phyloP scores from a whole-genome alignment of 441 rosid species.

The Capsella rubella region DNA sequence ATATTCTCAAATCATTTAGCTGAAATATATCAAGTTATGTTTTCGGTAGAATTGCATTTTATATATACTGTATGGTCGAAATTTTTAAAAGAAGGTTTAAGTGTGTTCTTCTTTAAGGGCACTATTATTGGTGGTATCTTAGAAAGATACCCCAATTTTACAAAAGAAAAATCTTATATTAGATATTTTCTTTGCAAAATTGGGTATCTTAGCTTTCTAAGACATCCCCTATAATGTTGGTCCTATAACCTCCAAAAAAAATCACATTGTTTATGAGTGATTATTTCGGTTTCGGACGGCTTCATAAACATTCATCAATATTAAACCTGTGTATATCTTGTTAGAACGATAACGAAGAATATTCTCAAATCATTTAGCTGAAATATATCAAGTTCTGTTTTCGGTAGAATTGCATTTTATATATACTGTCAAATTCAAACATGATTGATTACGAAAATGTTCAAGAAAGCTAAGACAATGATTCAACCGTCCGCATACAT shows the following conservation, averaged over 20 bases:
- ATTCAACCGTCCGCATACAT: background rate
- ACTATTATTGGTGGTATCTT: too few relatives aligned
- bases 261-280: background rate
- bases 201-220: too few relatives aligned
- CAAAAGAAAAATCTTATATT: too few relatives aligned
- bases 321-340: background rate
- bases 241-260: background rate
- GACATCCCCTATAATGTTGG: too few relatives aligned
- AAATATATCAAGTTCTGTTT: background rate
- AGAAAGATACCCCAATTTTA: too few relatives aligned
- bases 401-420: background rate
- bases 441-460: background rate
- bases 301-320: background rate
- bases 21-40: background rate
- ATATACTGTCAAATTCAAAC: too few relatives aligned
- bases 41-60: background rate
- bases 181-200: too few relatives aligned
- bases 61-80: background rate
- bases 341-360: background rate
- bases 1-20: background rate
- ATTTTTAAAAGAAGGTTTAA: background rate
- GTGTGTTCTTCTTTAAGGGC: background rate
- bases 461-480: background rate
- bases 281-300: background rate
- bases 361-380: background rate